These are phyloP conservation scores for Penicillium malachiteum DNA, from an alignment of 495 filamentous ascomycete species.

Conservation along the genomic window DNA sequence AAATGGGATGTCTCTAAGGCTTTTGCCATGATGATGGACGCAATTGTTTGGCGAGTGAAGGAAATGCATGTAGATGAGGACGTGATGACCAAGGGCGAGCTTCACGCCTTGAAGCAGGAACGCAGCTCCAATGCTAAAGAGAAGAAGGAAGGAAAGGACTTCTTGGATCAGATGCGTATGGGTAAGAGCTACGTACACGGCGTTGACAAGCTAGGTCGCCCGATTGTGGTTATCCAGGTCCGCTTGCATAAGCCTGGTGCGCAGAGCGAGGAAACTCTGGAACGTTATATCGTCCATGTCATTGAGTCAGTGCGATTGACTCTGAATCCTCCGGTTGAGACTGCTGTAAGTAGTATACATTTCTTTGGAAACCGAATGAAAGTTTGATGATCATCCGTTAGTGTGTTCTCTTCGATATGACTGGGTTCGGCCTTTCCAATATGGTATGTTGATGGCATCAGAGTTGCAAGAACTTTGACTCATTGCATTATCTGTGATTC, in stretches of 20 bases:
- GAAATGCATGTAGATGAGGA: constrained; percentile 82
- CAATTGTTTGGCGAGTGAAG: constrained; percentile 80
- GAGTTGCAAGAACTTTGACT: background rate
- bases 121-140: constrained; percentile 52
- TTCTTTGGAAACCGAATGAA: background rate
- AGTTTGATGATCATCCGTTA: constrained; percentile 27
- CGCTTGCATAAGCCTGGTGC: constrained; percentile 80
- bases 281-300: constrained; percentile 84
- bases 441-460: constrained; percentile 57
- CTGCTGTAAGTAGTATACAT: constrained; percentile 62
- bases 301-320: constrained; percentile 87
- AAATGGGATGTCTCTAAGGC: constrained; percentile 95
- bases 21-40: constrained; percentile 84
- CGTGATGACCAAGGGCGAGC: constrained; percentile 75
- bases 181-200: constrained; percentile 93
- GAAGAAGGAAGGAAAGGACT: constrained; percentile 70
- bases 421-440: constrained; percentile 84
- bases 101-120: constrained; percentile 56
- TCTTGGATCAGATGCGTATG: constrained; percentile 79
- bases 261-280: constrained; percentile 76
- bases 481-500: too few species aligned
- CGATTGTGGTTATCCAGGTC: constrained; percentile 79
- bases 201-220: constrained; percentile 74
- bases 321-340: constrained; percentile 74
- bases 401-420: constrained; percentile 92